These are phyloP conservation scores for Mallotus nudiflorus DNA, from an alignment of 345 rosid genomes.

Conservation along the genomic window DNA sequence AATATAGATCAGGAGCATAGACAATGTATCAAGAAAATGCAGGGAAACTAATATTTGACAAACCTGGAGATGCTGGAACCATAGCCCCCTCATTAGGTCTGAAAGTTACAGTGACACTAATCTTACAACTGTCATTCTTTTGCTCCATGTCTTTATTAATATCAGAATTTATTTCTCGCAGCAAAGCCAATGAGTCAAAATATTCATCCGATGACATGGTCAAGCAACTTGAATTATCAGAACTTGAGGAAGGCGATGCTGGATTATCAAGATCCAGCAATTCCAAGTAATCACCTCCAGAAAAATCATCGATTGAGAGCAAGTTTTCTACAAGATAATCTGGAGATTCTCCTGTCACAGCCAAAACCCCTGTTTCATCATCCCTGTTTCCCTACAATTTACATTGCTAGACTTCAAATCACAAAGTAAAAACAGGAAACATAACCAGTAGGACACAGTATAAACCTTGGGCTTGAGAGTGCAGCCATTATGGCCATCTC, in stretches of 20 bases:
- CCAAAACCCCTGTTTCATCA: constrained; percentile 15
- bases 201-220: constrained; percentile 48
- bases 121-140: constrained; percentile 23
- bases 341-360: constrained; percentile 24
- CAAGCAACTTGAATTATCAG: constrained; percentile 52
- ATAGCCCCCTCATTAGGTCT: constrained; percentile 26
- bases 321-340: constrained; percentile 24
- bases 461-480: too few species aligned
- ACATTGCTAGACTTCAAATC: constrained; percentile 22
- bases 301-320: constrained; percentile 21
- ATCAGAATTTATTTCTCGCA: constrained; percentile 41
- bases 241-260: constrained; percentile 44
- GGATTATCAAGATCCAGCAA: constrained; percentile 43
- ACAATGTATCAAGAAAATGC: neutral
- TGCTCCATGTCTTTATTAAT: constrained; percentile 2
- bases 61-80: constrained; percentile 40
- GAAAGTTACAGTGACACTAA: constrained; percentile 25
- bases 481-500: too few species aligned
- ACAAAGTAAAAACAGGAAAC: neutral
- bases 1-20: too few species aligned
- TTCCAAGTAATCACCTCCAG: constrained; percentile 45
- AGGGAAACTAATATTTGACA: neutral
- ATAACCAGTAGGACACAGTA: neutral
- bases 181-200: constrained; percentile 43
- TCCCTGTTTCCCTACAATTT: constrained; percentile 29